A percentile compares a stretch with the other conserved stretches of the same genome.
Evolutionary conservation across 2,329 filamentous ascomycete genomes (phyloP).

Genomic region (Drechslerella coelobrocha): DNA sequence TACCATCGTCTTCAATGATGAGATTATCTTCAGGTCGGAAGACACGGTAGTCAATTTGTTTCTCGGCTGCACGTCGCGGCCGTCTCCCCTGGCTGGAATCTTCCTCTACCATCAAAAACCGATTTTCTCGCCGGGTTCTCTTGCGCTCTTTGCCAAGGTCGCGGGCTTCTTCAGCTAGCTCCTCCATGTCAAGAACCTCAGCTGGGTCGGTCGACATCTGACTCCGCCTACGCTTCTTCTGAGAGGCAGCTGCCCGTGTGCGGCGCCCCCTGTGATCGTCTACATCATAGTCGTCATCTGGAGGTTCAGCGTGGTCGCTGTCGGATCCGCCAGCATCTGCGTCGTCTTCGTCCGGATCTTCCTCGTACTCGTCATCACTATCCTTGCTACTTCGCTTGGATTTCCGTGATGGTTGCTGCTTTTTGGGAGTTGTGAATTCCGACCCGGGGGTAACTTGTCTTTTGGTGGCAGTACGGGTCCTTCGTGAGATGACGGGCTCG

Average conservation of each 20-base stretch:
- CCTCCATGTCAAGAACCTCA: conserved; percentile 65
- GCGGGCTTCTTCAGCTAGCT: conserved; percentile 71
- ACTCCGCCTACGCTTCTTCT: conserved; percentile 36
- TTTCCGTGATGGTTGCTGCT: conserved; percentile 30
- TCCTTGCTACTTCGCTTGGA: conserved; percentile 46
- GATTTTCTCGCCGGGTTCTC: conserved; percentile 62
- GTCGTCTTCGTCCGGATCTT: conserved; percentile 45
- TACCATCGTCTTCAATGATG: conserved; percentile 75
- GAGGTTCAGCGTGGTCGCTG: conserved; percentile 25
- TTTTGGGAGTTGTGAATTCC: conserved; percentile 34
- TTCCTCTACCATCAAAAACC: conserved; percentile 67
- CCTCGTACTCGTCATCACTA: conserved; percentile 50
- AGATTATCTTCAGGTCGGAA: conserved; percentile 74
- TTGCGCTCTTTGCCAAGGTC: conserved; percentile 67
- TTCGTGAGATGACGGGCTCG: conserved; percentile 24
- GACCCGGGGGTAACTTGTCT: conserved; percentile 34
- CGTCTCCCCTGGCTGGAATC: conserved; percentile 63
- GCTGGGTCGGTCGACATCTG: conserved; percentile 33
- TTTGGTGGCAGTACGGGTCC: conserved; percentile 33
- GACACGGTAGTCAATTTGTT: conserved; percentile 84
- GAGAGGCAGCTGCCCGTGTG: conserved; percentile 32
- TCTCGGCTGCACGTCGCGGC: conserved; percentile 62
- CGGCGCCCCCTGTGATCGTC: conserved; percentile 27
- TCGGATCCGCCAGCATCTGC: conserved; percentile 22
- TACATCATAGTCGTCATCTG: conserved; percentile 41